Percentiles rank a stretch among this genome's conserved stretches.
Evolutionary conservation across 2,329 filamentous ascomycete genomes (phyloP).

Genomic region (Colletotrichum cereale): DNA sequence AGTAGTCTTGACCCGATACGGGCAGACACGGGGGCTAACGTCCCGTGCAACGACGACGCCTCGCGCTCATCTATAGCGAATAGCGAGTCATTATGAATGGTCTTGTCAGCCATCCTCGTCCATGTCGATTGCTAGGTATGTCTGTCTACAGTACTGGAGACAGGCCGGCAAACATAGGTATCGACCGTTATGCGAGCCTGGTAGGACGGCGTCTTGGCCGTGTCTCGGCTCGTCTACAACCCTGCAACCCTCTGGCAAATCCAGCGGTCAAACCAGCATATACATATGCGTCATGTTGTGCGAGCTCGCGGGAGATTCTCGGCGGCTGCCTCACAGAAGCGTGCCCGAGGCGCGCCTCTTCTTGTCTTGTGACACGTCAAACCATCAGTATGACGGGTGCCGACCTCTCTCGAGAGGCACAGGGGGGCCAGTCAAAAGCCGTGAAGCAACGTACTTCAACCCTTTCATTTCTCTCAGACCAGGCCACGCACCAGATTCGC

Average conservation of each 20-base stretch:
- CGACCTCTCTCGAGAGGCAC: neutral
- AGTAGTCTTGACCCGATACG: conserved; percentile 14
- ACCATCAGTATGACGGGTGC: neutral
- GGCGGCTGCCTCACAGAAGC: neutral
- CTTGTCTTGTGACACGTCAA: neutral
- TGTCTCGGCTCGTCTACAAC: neutral
- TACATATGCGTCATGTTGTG: conserved; percentile 12
- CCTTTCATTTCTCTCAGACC: conserved; percentile 18
- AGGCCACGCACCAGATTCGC: conserved; percentile 3
- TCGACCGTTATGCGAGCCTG: neutral
- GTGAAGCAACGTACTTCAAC: neutral
- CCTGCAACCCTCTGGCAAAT: neutral
- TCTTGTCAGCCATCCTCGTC: conserved; percentile 8
- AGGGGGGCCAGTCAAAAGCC: neutral
- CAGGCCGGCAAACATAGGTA: neutral
- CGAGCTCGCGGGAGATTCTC: neutral
- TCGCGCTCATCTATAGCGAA: conserved; percentile 35
- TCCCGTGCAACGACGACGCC: conserved; percentile 23
- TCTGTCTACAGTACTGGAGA: neutral
- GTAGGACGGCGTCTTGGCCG: neutral
- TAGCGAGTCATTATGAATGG: conserved; percentile 25
- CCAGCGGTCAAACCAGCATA: conserved; percentile 30
- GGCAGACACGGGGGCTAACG: conserved; percentile 25
- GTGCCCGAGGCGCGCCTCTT: neutral
- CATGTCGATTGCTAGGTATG: neutral